A percentile compares a stretch with the other conserved stretches of the same genome.
Conservation (phyloP, 2,329 filamentous ascomycete genomes). For the Sarocladiaceae sp. region DNA sequence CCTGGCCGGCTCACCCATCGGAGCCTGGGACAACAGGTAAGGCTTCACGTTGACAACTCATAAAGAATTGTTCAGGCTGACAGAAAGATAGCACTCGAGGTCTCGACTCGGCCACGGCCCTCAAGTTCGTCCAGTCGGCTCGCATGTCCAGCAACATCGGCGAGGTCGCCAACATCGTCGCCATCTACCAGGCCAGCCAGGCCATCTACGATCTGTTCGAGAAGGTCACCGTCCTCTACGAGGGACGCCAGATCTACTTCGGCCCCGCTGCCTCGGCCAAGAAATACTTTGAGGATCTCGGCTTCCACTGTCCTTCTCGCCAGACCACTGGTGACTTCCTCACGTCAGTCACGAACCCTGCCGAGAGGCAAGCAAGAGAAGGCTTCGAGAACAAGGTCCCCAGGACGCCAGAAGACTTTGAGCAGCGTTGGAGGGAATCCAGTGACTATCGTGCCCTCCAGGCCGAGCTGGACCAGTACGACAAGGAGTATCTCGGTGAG, state of each 20-base stretch:
- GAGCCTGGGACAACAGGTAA: slow-evolving; percentile 62
- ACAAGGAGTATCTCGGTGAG: slow-evolving; percentile 37
- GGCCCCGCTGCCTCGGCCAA: slow-evolving; percentile 55
- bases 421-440: slow-evolving; percentile 38
- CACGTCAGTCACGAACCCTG: slow-evolving; percentile 60
- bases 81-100: slow-evolving; percentile 62
- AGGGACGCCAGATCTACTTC: slow-evolving; percentile 73
- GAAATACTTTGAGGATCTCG: slow-evolving; percentile 60
- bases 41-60: not conserved
- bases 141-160: slow-evolving; percentile 59
- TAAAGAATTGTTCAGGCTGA: not conserved
- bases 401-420: slow-evolving; percentile 65
- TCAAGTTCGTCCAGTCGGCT: slow-evolving; percentile 66
- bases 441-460: slow-evolving; percentile 35
- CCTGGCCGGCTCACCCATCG: slow-evolving; percentile 51
- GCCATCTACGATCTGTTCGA: slow-evolving; percentile 68
- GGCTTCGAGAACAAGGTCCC: slow-evolving; percentile 59
- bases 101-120: slow-evolving; percentile 65
- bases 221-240: slow-evolving; percentile 67
- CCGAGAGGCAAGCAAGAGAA: slow-evolving; percentile 46
- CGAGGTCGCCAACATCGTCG: slow-evolving; percentile 55
- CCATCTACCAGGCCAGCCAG: slow-evolving; percentile 67
- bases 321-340: slow-evolving; percentile 67
- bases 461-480: slow-evolving; percentile 43
- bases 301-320: slow-evolving; percentile 59